A percentile compares a stretch with the other conserved stretches of the same genome.
phyloP scores from a whole-genome alignment of 106 monocot genomes.

The Dendrobium chrysotoxum region DNA sequence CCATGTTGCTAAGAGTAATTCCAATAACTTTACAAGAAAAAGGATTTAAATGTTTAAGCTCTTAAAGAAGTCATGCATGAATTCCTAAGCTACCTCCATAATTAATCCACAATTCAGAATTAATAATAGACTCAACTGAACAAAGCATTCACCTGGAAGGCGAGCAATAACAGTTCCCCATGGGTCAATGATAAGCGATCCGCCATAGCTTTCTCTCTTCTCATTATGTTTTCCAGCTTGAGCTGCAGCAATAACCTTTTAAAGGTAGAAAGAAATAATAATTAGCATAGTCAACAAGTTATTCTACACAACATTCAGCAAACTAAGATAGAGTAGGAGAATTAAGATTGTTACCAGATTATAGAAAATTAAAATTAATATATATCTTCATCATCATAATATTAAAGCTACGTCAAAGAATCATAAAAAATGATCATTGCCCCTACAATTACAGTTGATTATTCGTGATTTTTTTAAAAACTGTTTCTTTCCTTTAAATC shows the following conservation, averaged over 20 bases:
- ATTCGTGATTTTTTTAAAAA: too few relatives aligned
- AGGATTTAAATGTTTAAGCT: too few relatives aligned
- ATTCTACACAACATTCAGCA: neutral
- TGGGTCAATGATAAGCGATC: conserved; percentile 87
- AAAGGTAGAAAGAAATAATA: neutral
- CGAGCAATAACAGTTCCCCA: conserved; percentile 81
- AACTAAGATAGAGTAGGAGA: neutral
- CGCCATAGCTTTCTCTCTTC: conserved; percentile 91
- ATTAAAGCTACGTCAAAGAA: too few relatives aligned
- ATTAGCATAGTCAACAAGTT: neutral
- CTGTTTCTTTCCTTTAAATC: too few relatives aligned
- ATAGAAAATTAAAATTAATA: too few relatives aligned
- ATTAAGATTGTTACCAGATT: too few relatives aligned
- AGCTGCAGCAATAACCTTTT: conserved; percentile 79
- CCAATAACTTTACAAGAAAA: too few relatives aligned
- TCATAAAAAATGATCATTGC: too few relatives aligned
- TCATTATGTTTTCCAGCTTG: conserved; percentile 85
- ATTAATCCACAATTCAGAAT: neutral
- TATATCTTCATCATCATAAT: too few relatives aligned
- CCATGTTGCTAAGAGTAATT: too few relatives aligned
- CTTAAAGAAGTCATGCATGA: neutral
- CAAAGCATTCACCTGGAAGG: conserved; percentile 51
- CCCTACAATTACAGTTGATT: too few relatives aligned
- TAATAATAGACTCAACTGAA: neutral
- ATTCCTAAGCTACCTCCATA: neutral